Evolutionary conservation across 352 stramenopile genomes (phyloP), one percentile per base, ranked within the genome.

Genomic region (Phytophthora macrochlamydospora): DNA sequence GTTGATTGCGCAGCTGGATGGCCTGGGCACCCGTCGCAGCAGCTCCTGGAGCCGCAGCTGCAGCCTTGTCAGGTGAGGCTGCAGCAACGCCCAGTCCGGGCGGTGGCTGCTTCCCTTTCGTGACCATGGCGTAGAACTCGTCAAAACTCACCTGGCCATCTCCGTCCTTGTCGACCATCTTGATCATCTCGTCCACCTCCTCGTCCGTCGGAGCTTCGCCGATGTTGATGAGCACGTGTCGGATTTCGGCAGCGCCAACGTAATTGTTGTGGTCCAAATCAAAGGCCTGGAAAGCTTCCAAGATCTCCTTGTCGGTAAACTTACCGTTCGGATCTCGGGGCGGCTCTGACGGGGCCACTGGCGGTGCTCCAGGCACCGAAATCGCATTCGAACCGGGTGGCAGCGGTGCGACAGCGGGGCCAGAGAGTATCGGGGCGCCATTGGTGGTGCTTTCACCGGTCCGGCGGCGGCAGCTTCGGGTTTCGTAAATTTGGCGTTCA

Each of bases 261-360:
- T 98, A 98, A 61, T 97, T 98, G 73, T 98, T 98, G 74, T 98
- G 93, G 59, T 98, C 94, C 13, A 98, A 67, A 74, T 98, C 95
- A 57, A 98, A 98, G 6, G 90, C 85, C 56, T 94, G 74, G 74
- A 98, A 98, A 38, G 94, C 93, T 54, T 98, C 92, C 60, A 94
- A 83, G 46, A 99, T 98, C 66, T 98, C 95, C 45, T 98, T 94
- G 70, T 98, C 95, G 1, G 93, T 98, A 67, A 99, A 99, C 55
- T 98, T 97, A 45, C 95, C 93, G 60, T 97, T 97, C 11, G 93
- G 93, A 63, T 98, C 94, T 29, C 94, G 80, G 30, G 85, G 83
- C 2, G 84, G 85, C 61, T 94, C 84, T 0, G 87, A 87, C 5
- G 83, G 84, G 12, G 84, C 83, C 51, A 91, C 59, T 7, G 85